Evolutionary conservation across 305 asterid genomes (phyloP).

Genomic region (Fraxinus albicans): DNA sequence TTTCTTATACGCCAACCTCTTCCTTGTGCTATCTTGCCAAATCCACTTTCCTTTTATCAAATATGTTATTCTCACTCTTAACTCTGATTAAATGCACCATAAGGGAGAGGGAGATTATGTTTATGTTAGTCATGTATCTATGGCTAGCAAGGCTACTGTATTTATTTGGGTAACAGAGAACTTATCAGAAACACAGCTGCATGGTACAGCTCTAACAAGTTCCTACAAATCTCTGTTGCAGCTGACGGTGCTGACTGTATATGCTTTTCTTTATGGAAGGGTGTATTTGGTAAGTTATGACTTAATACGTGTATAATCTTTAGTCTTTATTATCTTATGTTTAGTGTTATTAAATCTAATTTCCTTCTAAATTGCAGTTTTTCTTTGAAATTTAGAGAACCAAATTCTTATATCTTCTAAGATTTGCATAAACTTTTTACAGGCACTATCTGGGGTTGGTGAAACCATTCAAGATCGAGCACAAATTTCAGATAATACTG

Average conservation of each 20-base stretch:
- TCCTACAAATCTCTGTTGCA: conserved; percentile 45
- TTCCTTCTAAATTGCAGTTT: conserved; percentile 18
- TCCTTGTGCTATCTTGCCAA: not conserved
- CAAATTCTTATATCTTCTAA: conserved; percentile 15
- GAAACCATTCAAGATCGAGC: conserved; percentile 63
- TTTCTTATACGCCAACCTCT: not conserved
- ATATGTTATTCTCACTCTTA: not conserved
- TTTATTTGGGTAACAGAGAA: not conserved
- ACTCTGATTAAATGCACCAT: not conserved
- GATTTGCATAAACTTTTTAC: conserved; percentile 30
- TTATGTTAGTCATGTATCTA: not conserved
- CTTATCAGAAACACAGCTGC: not conserved
- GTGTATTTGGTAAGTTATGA: conserved; percentile 75
- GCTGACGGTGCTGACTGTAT: conserved; percentile 90
- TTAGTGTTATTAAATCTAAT: conserved; percentile 4
- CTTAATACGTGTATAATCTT: conserved; percentile 16
- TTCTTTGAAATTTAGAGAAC: conserved; percentile 8
- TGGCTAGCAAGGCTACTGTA: not conserved
- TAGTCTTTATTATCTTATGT: conserved; percentile 11
- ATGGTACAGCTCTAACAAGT: conserved; percentile 15
- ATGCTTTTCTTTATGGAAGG: conserved; percentile 90
- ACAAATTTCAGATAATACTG: conserved; percentile 48
- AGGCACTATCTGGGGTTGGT: conserved; percentile 98
- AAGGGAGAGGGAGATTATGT: not conserved
- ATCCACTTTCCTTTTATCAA: not conserved